Conservation (phyloP, 1,284 basidiomycete species). For the Athelia sp. region DNA sequence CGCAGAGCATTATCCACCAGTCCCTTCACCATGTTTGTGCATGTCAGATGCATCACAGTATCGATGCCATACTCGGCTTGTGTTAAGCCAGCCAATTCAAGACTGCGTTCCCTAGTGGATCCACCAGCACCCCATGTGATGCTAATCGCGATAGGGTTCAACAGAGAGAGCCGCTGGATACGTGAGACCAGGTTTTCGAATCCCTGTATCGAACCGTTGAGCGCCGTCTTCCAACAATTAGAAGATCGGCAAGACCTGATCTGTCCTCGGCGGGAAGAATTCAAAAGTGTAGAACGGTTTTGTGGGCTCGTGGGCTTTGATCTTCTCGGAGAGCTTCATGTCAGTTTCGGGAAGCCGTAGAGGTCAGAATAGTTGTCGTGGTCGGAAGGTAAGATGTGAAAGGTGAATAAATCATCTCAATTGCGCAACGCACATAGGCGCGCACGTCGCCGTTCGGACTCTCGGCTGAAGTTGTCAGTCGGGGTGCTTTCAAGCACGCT, state of each 20-base stretch:
- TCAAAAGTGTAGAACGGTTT: constrained; percentile 84
- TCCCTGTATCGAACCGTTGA: constrained; percentile 43
- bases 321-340: constrained; percentile 73
- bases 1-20: constrained; percentile 82
- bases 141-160: constrained; percentile 78
- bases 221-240: constrained; percentile 5
- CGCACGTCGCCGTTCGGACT: no score
- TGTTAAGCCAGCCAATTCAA: constrained; percentile 79
- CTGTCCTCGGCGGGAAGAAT: constrained; percentile 94
- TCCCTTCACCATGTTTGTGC: constrained; percentile 93
- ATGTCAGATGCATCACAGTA: constrained; percentile 93
- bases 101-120: constrained; percentile 80
- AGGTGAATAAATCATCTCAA: no score
- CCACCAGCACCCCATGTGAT: constrained; percentile 99
- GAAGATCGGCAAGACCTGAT: constrained; percentile 49
- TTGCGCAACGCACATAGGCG: no score
- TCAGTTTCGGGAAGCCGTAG: background rate
- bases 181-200: constrained; percentile 83
- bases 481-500: background rate
- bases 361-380: no score
- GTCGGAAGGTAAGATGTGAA: no score
- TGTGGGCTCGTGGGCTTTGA: constrained; percentile 33
- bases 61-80: constrained; percentile 72
- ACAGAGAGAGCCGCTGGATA: constrained; percentile 64
- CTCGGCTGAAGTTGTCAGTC: no score